These are phyloP conservation scores for Apostasia ramifera DNA, from an alignment of 106 monocot species.

Conservation along the genomic window DNA sequence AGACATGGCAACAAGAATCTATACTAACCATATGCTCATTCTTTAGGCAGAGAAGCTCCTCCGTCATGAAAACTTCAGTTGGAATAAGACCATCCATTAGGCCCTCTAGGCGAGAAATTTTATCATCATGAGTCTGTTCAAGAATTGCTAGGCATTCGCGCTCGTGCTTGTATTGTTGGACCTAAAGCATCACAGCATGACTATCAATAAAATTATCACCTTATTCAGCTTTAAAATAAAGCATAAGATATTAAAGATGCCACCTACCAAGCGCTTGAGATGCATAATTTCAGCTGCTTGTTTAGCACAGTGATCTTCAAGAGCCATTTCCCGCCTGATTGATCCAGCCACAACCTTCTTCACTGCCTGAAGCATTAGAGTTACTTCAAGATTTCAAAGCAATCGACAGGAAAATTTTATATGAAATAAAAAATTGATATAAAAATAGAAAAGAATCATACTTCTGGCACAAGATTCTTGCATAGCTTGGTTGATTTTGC, in stretches of 20 bases:
- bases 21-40: constrained; percentile 68
- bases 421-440: neutral
- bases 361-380: constrained; percentile 45
- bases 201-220: neutral
- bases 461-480: constrained; percentile 53
- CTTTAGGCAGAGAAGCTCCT: constrained; percentile 49
- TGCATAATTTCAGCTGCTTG: constrained; percentile 73
- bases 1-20: neutral
- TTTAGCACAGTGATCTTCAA: constrained; percentile 58
- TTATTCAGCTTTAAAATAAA: neutral
- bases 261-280: constrained; percentile 62
- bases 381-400: neutral
- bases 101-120: constrained; percentile 70
- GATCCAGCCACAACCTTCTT: constrained; percentile 85
- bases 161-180: constrained; percentile 85
- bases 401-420: neutral
- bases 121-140: constrained; percentile 64
- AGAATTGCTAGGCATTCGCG: constrained; percentile 75
- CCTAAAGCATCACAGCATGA: constrained; percentile 25
- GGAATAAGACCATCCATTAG: constrained; percentile 83
- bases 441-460: constrained; percentile 5
- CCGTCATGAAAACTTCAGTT: constrained; percentile 73
- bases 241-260: neutral
- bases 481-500: constrained; percentile 23
- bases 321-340: constrained; percentile 82